Percentiles rank a stretch among this genome's conserved stretches.
Evolutionary conservation across 305 asterid species (phyloP).

Genomic region (Petunia hybrid): DNA sequence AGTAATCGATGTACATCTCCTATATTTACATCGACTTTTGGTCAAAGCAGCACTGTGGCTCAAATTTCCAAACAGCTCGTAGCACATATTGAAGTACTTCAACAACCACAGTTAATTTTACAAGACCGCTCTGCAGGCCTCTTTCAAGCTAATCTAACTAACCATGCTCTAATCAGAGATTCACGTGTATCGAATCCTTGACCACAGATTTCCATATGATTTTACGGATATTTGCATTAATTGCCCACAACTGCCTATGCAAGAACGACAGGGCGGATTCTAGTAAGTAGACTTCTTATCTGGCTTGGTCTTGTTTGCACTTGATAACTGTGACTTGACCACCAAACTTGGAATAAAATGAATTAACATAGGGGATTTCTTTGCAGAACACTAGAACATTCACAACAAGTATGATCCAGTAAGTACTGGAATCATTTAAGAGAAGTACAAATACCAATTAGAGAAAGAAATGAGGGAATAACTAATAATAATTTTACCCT

Average conservation of each 20-base stretch:
- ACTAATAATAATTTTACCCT: background rate
- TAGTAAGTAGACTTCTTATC: background rate
- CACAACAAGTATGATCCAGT: conserved; percentile 1
- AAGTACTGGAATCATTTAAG: background rate
- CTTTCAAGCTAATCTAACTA: background rate
- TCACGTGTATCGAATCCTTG: background rate
- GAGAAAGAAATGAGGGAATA: conserved; percentile 10
- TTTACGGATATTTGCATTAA: background rate
- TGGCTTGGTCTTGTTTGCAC: background rate
- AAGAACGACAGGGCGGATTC: background rate
- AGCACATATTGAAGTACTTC: background rate
- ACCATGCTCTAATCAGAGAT: background rate
- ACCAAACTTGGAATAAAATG: background rate
- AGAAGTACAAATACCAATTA: background rate
- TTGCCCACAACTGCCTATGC: background rate
- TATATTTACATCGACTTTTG: background rate
- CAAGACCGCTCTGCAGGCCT: background rate
- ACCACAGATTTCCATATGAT: background rate
- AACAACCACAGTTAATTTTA: background rate
- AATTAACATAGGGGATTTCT: background rate
- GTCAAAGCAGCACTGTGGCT: background rate
- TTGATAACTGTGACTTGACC: background rate
- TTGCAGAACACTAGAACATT: background rate
- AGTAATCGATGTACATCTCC: background rate
- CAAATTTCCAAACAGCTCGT: background rate